Evolutionary conservation across 441 rosid species (phyloP).

Genomic region (Metrosideros polymorpha): DNA sequence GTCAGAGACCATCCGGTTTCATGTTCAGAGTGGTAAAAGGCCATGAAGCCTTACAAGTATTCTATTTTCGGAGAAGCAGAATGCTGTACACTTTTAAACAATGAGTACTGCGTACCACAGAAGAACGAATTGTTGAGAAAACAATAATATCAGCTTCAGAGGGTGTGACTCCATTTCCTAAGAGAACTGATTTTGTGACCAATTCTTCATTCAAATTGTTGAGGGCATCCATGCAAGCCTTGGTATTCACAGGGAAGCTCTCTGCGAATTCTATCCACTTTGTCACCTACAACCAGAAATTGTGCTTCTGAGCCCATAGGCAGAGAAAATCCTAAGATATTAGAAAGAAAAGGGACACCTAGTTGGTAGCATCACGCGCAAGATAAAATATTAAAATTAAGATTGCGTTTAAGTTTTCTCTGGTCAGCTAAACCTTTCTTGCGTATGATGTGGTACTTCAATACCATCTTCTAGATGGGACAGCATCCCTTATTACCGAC

Average conservation of each 20-base stretch:
- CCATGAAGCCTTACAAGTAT: not conserved
- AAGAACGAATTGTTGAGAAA: slow-evolving; percentile 54
- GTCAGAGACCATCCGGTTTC: not conserved
- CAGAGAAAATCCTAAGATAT: not conserved
- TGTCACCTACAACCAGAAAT: slow-evolving; percentile 37
- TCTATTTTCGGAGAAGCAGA: not conserved
- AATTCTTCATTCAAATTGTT: slow-evolving; percentile 48
- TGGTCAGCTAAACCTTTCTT: not conserved
- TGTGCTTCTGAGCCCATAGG: not conserved
- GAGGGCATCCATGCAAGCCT: slow-evolving; percentile 36
- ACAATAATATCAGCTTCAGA: slow-evolving; percentile 74
- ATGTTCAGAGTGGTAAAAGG: not conserved
- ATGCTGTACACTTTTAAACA: not conserved
- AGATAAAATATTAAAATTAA: not conserved
- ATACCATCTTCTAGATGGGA: not conserved
- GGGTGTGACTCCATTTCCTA: slow-evolving; percentile 62
- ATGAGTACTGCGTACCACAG: slow-evolving; percentile 38
- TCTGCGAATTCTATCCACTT: slow-evolving; percentile 75
- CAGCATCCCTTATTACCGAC: not conserved
- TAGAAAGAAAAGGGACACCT: not conserved
- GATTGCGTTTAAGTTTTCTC: not conserved
- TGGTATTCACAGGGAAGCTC: slow-evolving; percentile 39
- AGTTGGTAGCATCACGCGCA: not conserved
- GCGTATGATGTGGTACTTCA: not conserved
- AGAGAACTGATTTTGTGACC: slow-evolving; percentile 51